These are phyloP conservation scores for Kwoniella newhampshirensis DNA, from an alignment of 768 basidiomycete genomes.

Conservation along the genomic window DNA sequence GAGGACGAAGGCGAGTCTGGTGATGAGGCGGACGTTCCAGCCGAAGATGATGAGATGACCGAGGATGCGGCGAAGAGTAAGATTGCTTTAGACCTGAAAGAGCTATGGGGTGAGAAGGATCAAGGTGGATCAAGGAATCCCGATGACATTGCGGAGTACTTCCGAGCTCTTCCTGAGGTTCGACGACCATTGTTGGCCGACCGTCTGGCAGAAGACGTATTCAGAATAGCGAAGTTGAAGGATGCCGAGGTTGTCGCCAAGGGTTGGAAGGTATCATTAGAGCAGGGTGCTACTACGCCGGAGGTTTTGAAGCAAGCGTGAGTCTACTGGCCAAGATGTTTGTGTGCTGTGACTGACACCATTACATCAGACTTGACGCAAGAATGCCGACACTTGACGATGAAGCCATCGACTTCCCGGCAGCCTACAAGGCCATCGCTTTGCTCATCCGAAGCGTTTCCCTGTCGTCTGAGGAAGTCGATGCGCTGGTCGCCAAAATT, in stretches of 20 bases:
- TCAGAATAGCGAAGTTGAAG: constrained; percentile 72
- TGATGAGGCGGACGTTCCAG: constrained; percentile 54
- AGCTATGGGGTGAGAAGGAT: constrained; percentile 68
- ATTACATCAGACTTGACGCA: constrained; percentile 24
- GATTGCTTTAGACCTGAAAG: constrained; percentile 77
- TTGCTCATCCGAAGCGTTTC: constrained; percentile 60
- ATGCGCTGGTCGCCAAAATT: constrained; percentile 48
- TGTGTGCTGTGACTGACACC: constrained; percentile 14
- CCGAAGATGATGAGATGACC: constrained; percentile 58
- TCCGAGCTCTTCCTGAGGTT: constrained; percentile 67
- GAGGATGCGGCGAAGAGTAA: constrained; percentile 70
- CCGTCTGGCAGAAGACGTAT: constrained; percentile 68
- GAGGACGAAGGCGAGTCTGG: constrained; percentile 56
- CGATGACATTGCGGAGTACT: constrained; percentile 84
- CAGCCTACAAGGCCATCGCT: constrained; percentile 74
- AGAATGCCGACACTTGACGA: constrained; percentile 67
- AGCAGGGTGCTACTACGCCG: constrained; percentile 63
- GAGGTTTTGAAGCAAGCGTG: constrained; percentile 67
- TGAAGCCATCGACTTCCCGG: constrained; percentile 84
- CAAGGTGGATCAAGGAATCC: constrained; percentile 60
- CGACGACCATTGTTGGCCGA: constrained; percentile 70
- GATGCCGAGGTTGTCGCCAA: constrained; percentile 76
- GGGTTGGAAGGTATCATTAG: constrained; percentile 66
- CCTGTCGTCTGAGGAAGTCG: constrained; percentile 44
- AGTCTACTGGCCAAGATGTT: constrained; percentile 11